phyloP scores from a whole-genome alignment of 805 yeast genomes.

The Wickerhamiella bombiphila region DNA sequence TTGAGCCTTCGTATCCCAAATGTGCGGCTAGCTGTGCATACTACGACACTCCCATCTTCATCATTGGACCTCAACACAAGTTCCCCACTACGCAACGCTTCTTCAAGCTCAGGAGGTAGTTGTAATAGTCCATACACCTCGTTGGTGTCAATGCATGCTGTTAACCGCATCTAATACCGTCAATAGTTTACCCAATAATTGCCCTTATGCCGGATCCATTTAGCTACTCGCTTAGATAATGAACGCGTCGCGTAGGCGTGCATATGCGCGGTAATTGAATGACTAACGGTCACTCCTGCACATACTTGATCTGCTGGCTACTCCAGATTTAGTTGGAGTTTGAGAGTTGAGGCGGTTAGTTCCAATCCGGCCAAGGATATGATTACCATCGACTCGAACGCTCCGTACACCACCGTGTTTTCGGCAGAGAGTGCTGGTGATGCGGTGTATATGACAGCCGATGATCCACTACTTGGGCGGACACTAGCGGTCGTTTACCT shows the following conservation, averaged over 20 bases:
- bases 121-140: slow-evolving; percentile 17
- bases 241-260: no score
- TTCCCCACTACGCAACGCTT: slow-evolving; percentile 12
- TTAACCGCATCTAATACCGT: slow-evolving; percentile 6
- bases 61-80: slow-evolving; percentile 7
- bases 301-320: no score
- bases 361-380: no score
- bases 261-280: no score
- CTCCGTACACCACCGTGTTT: slow-evolving; percentile 22
- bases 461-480: slow-evolving; percentile 23
- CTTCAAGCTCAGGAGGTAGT: slow-evolving; percentile 19
- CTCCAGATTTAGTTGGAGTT: no score
- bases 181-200: no score
- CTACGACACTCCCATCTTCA: slow-evolving; percentile 5
- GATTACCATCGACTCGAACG: slow-evolving; percentile 21
- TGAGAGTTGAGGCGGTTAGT: no score
- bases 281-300: no score
- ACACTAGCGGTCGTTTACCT: slow-evolving; percentile 24
- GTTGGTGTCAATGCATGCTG: slow-evolving; percentile 2
- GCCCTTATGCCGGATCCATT: no score
- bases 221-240: no score
- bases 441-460: slow-evolving; percentile 26
- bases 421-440: slow-evolving; percentile 16
- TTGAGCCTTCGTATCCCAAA: slow-evolving; percentile 25
- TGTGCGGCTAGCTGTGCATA: slow-evolving; percentile 14